phyloP scores from a whole-genome alignment of 177 flowering plant genomes.

The Telopea speciosissima region DNA sequence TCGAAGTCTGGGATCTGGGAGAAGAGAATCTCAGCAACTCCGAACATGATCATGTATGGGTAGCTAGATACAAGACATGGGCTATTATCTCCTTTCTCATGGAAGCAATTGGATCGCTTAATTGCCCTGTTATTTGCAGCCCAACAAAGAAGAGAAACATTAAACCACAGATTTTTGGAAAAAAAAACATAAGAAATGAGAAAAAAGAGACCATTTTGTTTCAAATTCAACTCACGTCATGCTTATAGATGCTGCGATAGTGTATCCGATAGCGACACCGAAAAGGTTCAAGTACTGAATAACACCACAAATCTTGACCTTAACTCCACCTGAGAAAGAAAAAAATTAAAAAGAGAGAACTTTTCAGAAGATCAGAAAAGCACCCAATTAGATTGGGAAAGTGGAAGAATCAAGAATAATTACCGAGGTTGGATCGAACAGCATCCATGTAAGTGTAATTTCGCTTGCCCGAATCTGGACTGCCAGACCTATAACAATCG shows the following conservation, averaged over 20 bases:
- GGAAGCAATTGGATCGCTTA: constrained; percentile 61
- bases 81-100: constrained; percentile 34
- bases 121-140: constrained; percentile 47
- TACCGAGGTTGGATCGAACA: constrained; percentile 50
- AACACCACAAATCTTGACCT: constrained; percentile 57
- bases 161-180: neutral
- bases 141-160: constrained; percentile 4
- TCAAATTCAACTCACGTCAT: constrained; percentile 52
- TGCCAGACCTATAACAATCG: constrained; percentile 48
- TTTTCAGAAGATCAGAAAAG: constrained; percentile 3
- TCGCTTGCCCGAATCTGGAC: constrained; percentile 46
- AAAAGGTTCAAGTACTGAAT: constrained; percentile 66
- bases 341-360: neutral
- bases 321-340: constrained; percentile 37
- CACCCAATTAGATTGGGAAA: neutral
- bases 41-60: constrained; percentile 66
- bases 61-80: constrained; percentile 52
- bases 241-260: constrained; percentile 76
- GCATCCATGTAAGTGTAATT: constrained; percentile 69
- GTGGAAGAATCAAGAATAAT: neutral
- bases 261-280: constrained; percentile 79
- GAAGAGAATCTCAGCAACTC: constrained; percentile 39
- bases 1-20: constrained; percentile 76
- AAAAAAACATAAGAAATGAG: neutral
- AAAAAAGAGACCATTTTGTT: neutral